phyloP scores from a whole-genome alignment of 2,329 filamentous ascomycete species.

The Fusarium nygamai region DNA sequence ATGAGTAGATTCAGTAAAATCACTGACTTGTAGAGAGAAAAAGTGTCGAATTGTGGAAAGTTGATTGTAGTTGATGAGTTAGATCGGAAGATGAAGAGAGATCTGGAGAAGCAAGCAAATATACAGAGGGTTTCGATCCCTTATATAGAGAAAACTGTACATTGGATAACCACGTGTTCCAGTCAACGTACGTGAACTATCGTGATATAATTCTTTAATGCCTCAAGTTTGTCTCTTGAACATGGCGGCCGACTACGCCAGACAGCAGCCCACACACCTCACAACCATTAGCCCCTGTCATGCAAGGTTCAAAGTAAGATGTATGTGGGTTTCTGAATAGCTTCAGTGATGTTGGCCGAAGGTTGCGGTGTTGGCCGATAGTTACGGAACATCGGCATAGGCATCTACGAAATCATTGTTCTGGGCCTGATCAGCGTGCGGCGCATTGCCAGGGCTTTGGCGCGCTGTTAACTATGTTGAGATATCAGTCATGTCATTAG shows the following conservation, averaged over 20 bases:
- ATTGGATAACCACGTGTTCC: not conserved
- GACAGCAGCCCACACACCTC: not conserved
- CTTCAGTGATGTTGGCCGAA: not conserved
- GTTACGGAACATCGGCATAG: not conserved
- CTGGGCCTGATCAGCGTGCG: accelerated
- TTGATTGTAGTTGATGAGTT: not conserved
- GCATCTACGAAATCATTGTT: not conserved
- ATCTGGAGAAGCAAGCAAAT: not conserved
- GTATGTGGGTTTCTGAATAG: not conserved
- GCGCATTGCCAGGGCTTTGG: not conserved
- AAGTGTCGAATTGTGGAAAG: accelerated
- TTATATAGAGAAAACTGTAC: not conserved
- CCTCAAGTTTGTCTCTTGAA: not conserved
- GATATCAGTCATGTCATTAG: not conserved
- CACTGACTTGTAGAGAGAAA: not conserved
- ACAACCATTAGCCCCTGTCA: too few relatives aligned
- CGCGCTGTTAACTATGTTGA: not conserved
- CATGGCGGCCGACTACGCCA: not conserved
- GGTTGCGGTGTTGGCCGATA: not conserved
- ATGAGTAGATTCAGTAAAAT: accelerated
- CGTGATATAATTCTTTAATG: not conserved
- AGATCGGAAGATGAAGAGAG: not conserved
- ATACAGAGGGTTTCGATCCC: not conserved
- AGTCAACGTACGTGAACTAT: not conserved
- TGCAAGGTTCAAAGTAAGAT: not conserved